These are phyloP conservation scores for Nicotiana tomentosiformis DNA, from an alignment of 257 asterid species.

Conservation along the genomic window DNA sequence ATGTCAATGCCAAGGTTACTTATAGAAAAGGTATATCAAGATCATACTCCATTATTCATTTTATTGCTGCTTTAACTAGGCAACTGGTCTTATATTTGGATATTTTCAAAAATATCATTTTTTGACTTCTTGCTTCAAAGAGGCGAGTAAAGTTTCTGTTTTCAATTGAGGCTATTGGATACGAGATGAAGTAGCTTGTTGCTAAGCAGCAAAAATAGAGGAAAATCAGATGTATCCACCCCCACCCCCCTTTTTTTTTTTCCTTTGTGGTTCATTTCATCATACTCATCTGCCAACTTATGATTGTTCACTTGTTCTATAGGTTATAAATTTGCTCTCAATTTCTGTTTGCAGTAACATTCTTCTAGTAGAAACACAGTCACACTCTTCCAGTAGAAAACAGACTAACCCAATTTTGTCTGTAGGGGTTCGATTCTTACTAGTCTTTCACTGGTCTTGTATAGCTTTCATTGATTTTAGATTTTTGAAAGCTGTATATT, in stretches of 20 bases:
- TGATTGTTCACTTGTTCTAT: no score
- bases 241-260: no score
- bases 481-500: neutral
- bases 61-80: neutral
- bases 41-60: neutral
- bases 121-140: neutral
- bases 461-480: neutral
- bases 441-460: neutral
- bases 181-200: no score
- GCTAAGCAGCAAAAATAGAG: no score
- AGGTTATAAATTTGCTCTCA: neutral
- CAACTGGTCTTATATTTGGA: neutral
- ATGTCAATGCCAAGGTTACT: neutral
- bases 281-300: no score
- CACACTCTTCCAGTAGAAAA: no score
- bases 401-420: no score
- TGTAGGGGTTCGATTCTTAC: no score
- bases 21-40: neutral
- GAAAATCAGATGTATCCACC: no score
- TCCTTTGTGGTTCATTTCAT: no score
- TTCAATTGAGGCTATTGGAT: neutral
- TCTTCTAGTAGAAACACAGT: neutral
- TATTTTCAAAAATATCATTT: neutral
- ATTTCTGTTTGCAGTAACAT: neutral
- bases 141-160: neutral